A percentile compares a stretch with the other conserved stretches of the same genome.
Evolutionary conservation across 441 rosid genomes (phyloP).

Genomic region (Gossypium davidsonii): DNA sequence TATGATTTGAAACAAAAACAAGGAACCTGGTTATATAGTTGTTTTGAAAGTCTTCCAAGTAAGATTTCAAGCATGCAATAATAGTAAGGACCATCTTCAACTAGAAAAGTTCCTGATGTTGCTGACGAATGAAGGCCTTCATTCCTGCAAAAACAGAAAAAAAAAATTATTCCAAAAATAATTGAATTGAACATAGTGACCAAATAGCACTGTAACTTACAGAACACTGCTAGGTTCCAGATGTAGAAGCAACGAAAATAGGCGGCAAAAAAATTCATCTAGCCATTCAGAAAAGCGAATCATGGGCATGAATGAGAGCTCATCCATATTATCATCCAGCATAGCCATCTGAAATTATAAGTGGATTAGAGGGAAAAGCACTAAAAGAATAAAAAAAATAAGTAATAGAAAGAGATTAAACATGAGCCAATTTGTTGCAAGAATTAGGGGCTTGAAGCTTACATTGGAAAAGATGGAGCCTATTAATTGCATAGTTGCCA

Average conservation of each 20-base stretch:
- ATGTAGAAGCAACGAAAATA: constrained; percentile 83
- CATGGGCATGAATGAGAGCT: constrained; percentile 67
- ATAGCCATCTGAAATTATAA: constrained; percentile 60
- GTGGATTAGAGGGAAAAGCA: constrained; percentile 8
- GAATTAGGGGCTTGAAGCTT: constrained; percentile 28
- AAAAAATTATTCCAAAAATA: constrained; percentile 3
- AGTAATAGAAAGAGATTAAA: constrained; percentile 1
- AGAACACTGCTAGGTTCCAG: constrained; percentile 89
- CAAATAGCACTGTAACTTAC: constrained; percentile 44
- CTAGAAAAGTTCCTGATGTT: constrained; percentile 94
- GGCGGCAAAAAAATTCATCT: constrained; percentile 91
- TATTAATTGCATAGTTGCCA: constrained; percentile 96
- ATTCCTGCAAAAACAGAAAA: constrained; percentile 46
- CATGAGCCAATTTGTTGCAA: constrained; percentile 5
- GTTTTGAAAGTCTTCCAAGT: constrained; percentile 85
- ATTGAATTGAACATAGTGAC: not conserved
- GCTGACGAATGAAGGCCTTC: constrained; percentile 93
- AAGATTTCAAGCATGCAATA: constrained; percentile 98
- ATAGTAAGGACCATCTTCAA: constrained; percentile 96
- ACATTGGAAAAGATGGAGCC: constrained; percentile 99
- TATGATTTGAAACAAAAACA: constrained; percentile 19
- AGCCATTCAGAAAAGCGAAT: constrained; percentile 90
- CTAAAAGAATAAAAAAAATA: not conserved
- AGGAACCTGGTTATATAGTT: constrained; percentile 78
- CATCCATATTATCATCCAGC: constrained; percentile 68